Percentiles rank a stretch among this genome's conserved stretches.
phyloP scores from a whole-genome alignment of 2,329 filamentous ascomycete genomes.

The Sporothrix dimorphospora region DNA sequence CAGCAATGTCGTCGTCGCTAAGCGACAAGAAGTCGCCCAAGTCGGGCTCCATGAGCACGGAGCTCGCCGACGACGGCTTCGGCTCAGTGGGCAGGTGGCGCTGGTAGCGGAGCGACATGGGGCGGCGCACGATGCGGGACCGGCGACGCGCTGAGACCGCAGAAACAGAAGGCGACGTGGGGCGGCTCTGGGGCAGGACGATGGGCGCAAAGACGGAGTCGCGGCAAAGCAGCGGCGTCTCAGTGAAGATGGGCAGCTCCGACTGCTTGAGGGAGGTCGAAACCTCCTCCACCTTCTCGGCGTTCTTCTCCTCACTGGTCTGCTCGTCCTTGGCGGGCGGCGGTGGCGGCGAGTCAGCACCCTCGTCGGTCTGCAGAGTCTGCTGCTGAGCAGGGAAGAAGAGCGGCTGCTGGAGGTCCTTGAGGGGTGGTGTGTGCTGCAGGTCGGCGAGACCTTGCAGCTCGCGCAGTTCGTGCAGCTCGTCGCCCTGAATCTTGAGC shows the following conservation, averaged over 20 bases:
- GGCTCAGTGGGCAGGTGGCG: slow-evolving; percentile 28
- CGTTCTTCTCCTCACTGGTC: background rate
- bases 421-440: slow-evolving; percentile 1
- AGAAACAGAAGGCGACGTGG: slow-evolving; percentile 18
- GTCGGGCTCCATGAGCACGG: slow-evolving; percentile 54
- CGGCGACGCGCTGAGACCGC: slow-evolving; percentile 32
- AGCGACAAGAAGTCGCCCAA: slow-evolving; percentile 58
- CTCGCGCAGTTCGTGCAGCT: slow-evolving; percentile 28
- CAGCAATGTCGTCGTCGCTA: slow-evolving; percentile 62
- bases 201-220: slow-evolving; percentile 21
- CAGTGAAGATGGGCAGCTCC: background rate
- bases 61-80: slow-evolving; percentile 38
- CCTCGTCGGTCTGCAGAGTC: background rate
- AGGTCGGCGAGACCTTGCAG: slow-evolving; percentile 23
- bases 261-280: background rate
- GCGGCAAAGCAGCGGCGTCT: slow-evolving; percentile 16
- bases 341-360: background rate
- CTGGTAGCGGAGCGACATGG: slow-evolving; percentile 29
- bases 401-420: slow-evolving; percentile 26
- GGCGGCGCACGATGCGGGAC: slow-evolving; percentile 27
- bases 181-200: slow-evolving; percentile 19
- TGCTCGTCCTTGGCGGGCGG: background rate
- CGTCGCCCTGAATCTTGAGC: slow-evolving; percentile 31
- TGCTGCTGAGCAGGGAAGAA: background rate
- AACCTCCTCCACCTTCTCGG: background rate